These are phyloP conservation scores for Acidiella bohemica DNA, from an alignment of 495 filamentous ascomycete species.

Conservation along the genomic window DNA sequence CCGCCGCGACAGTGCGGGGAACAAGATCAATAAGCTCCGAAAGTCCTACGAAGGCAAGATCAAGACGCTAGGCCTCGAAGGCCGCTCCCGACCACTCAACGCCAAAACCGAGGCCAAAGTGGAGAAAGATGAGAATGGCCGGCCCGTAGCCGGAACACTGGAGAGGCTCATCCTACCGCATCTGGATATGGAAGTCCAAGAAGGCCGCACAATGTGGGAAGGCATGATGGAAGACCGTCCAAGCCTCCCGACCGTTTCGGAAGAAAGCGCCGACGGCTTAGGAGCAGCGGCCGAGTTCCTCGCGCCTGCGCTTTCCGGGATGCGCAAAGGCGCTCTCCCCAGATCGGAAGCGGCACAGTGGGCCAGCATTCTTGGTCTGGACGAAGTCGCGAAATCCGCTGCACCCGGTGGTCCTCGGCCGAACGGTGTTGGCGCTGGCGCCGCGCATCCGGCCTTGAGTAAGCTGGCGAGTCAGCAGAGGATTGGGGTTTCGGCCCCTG, in stretches of 20 bases:
- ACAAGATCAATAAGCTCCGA: slow-evolving; percentile 59
- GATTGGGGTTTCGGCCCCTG: slow-evolving; percentile 5
- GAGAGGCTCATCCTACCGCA: slow-evolving; percentile 47
- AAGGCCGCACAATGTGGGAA: slow-evolving; percentile 56
- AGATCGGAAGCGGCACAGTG: slow-evolving; percentile 39
- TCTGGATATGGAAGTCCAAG: slow-evolving; percentile 46
- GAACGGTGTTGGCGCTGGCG: slow-evolving; percentile 7
- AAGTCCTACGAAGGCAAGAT: slow-evolving; percentile 65
- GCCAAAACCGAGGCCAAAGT: too few species aligned
- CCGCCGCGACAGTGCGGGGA: slow-evolving; percentile 49
- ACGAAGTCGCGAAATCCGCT: slow-evolving; percentile 29
- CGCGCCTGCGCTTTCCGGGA: slow-evolving; percentile 31
- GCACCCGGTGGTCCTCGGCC: slow-evolving; percentile 21
- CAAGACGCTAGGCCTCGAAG: slow-evolving; percentile 46
- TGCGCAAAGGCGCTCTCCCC: slow-evolving; percentile 42
- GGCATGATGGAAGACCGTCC: too few species aligned
- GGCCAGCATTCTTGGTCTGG: slow-evolving; percentile 44
- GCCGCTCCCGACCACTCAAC: too few species aligned
- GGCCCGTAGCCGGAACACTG: too few species aligned
- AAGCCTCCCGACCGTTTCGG: slow-evolving; percentile 55
- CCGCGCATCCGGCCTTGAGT: background rate
- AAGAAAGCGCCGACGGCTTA: slow-evolving; percentile 47
- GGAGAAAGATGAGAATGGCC: background rate
- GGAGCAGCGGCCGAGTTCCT: slow-evolving; percentile 44
- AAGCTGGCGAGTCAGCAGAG: slow-evolving; percentile 5